Conservation (phyloP, 805 yeast genomes). For the Candida easanensis region DNA sequence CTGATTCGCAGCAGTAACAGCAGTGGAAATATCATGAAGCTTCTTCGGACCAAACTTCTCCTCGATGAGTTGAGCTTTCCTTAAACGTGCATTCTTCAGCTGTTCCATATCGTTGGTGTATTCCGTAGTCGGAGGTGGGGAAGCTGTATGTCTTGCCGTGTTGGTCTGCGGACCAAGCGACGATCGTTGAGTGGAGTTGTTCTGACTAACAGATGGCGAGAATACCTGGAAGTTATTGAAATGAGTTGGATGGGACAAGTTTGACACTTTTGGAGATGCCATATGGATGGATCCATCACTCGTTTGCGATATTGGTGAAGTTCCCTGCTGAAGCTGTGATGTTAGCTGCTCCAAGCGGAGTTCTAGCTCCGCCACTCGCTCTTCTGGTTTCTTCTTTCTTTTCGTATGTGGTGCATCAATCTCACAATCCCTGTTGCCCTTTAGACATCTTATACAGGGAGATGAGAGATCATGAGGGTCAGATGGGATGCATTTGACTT, state of each 20-base stretch:
- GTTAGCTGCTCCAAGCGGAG: slow-evolving; percentile 27
- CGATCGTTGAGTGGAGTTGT: slow-evolving; percentile 7
- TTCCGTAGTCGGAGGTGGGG: slow-evolving; percentile 3
- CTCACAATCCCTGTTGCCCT: slow-evolving; percentile 60
- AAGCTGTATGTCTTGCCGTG: not conserved
- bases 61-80: slow-evolving; percentile 36
- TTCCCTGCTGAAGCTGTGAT: slow-evolving; percentile 15
- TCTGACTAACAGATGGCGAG: slow-evolving; percentile 1
- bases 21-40: slow-evolving; percentile 43
- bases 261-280: not conserved
- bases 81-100: slow-evolving; percentile 27
- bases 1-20: slow-evolving; percentile 45
- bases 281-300: slow-evolving; percentile 8
- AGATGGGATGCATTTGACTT: slow-evolving; percentile 81
- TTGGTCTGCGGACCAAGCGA: slow-evolving; percentile 2
- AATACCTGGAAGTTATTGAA: not conserved
- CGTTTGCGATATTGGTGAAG: slow-evolving; percentile 7
- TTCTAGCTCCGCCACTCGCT: slow-evolving; percentile 32
- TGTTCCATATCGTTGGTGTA: slow-evolving; percentile 9
- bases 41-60: slow-evolving; percentile 38
- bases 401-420: slow-evolving; percentile 61
- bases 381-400: slow-evolving; percentile 38
- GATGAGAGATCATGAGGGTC: slow-evolving; percentile 54
- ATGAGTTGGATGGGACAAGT: not conserved
- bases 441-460: slow-evolving; percentile 73